Evolutionary conservation across 129 eudicot genomes (phyloP), one percentile per base, ranked within the genome.

Genomic region (Cynara cardunculus): DNA sequence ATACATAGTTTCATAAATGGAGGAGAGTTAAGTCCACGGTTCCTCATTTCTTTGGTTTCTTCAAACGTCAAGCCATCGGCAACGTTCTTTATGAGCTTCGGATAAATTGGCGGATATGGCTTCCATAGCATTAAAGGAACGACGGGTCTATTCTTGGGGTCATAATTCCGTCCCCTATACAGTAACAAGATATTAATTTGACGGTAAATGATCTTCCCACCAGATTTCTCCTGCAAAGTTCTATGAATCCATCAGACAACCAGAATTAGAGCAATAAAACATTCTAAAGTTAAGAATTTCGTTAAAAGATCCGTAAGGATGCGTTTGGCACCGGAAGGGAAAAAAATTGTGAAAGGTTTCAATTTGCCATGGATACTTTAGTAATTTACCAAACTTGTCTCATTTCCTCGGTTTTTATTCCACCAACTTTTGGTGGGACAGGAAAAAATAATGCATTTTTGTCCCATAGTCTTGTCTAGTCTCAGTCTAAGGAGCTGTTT

Each of bases 111-210:
- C 30, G 97, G 88, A 81, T 74, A 84, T n/a, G 99, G 99, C 84
- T 90, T 95, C 97, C 97, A 95, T 28, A 95, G 84, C 97, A 95
- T 95, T 82, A 87, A 61, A n/a, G 99, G 99, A 84, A 95, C 69
- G 32, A 64, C 67, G 0, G 93, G 94, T 76, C 97, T 80, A 62
- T 74, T 85, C 9, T 77, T 82, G 10, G 94, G 94, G 80, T 92
- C 87, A 76, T 95, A 95, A 69, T 95, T 84, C 46, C 97, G 85
- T 69, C 99, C 97, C 11, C 99, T 91, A 84, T 90, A 95, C 64
- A 95, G 26, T 35, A 95, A 90, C 76, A 95, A 84, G 79, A 90
- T 87, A 81, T 95, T 95, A 7, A 90, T 75, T 13, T 89, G 90
- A 64, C 94, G 89, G 82, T 89, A 86, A 67, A 95, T 87, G 35